These are phyloP conservation scores for Candida sojae DNA, from an alignment of 1,139 yeast genomes.

Conservation along the genomic window DNA sequence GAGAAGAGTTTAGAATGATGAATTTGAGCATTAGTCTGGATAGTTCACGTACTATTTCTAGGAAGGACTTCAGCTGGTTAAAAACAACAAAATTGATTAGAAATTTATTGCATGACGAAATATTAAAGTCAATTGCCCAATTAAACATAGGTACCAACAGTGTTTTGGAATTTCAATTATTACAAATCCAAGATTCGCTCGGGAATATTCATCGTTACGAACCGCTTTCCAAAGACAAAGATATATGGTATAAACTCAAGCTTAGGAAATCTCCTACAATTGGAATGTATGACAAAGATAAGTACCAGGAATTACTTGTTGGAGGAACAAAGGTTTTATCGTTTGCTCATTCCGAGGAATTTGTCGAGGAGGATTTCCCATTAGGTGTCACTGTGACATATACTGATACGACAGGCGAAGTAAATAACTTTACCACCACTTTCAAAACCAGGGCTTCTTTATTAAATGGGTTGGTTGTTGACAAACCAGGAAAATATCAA, in stretches of 20 bases:
- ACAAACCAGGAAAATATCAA: constrained; percentile 64
- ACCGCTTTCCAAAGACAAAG: constrained; percentile 44
- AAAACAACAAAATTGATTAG: constrained; percentile 28
- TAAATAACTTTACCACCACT: constrained; percentile 27
- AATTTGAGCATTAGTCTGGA: constrained; percentile 19
- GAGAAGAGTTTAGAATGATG: constrained; percentile 29
- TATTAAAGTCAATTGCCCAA: constrained; percentile 26
- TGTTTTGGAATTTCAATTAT: constrained; percentile 62
- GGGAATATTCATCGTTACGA: constrained; percentile 68
- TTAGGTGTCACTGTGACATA: constrained; percentile 38
- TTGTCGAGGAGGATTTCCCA: constrained; percentile 45
- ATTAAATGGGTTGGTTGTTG: constrained; percentile 37
- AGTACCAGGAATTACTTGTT: constrained; percentile 40
- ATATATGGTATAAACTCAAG: constrained; percentile 53
- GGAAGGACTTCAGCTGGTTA: constrained; percentile 24
- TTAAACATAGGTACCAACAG: constrained; percentile 48
- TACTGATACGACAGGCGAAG: constrained; percentile 18
- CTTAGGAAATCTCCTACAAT: constrained; percentile 65
- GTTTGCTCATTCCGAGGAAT: constrained; percentile 20
- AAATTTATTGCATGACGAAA: constrained; percentile 37
- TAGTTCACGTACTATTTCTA: constrained; percentile 14
- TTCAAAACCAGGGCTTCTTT: constrained; percentile 36
- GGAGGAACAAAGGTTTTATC: constrained; percentile 39
- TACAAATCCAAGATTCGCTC: constrained; percentile 69
- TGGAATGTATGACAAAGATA: constrained; percentile 35